Conservation (phyloP, 2,329 filamentous ascomycete species). For the Biscogniauxia sp. region DNA sequence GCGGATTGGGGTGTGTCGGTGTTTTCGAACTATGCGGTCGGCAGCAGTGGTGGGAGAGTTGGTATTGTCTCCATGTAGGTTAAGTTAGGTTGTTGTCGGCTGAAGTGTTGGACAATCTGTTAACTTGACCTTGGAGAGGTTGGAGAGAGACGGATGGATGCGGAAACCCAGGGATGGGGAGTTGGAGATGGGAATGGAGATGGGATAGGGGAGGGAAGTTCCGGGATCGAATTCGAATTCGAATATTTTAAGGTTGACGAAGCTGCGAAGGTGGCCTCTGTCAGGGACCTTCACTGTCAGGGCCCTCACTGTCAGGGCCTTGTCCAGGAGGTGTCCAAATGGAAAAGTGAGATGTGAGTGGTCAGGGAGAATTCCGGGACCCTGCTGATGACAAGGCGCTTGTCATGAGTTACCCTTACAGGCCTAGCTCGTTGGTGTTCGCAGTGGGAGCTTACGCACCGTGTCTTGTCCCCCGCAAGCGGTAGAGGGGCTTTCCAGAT, state of each 20-base stretch:
- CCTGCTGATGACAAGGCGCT: background rate
- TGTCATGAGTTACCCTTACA: background rate
- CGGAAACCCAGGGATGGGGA: no score
- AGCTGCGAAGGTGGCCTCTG: slow-evolving; percentile 21
- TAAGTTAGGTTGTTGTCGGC: background rate
- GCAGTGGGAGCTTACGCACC: background rate
- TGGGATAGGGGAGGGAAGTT: background rate
- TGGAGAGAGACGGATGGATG: background rate
- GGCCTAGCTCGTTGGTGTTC: background rate
- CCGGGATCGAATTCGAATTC: background rate
- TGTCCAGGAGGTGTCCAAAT: background rate
- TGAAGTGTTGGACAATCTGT: no score
- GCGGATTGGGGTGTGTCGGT: background rate
- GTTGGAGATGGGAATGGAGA: no score
- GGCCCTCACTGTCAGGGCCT: background rate
- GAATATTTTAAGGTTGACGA: slow-evolving; percentile 5
- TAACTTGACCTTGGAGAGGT: no score
- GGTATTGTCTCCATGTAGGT: slow-evolving; percentile 5
- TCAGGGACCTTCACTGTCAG: background rate
- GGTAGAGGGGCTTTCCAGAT: background rate
- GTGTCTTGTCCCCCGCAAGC: background rate
- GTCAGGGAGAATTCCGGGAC: background rate
- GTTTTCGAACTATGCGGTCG: slow-evolving; percentile 5
- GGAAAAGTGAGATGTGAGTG: background rate
- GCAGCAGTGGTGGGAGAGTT: background rate